phyloP scores from a whole-genome alignment of 2,329 filamentous ascomycete genomes.

The Trichothecium sympodiale region DNA sequence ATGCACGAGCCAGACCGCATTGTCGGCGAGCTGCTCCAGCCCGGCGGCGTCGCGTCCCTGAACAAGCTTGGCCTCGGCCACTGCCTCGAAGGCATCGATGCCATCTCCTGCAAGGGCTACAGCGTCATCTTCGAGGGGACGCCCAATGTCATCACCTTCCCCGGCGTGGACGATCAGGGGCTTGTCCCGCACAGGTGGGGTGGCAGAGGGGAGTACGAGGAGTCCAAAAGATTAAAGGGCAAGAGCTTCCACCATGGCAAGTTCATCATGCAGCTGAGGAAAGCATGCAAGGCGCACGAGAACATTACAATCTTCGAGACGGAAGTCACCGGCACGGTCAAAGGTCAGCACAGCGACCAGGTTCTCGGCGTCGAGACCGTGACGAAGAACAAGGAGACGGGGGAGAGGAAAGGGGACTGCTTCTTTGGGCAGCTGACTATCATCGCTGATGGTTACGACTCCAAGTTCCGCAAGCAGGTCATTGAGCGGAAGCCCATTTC shows the following conservation, averaged over 20 bases:
- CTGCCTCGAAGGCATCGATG: slow-evolving; percentile 82
- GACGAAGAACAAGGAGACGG: slow-evolving; percentile 47
- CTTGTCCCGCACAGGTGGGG: slow-evolving; percentile 24
- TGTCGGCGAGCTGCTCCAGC: slow-evolving; percentile 89
- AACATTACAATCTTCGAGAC: slow-evolving; percentile 91
- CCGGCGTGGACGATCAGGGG: slow-evolving; percentile 42
- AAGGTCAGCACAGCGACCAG: slow-evolving; percentile 54
- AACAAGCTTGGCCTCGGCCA: slow-evolving; percentile 68
- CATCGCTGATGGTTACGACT: slow-evolving; percentile 83
- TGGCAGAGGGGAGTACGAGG: slow-evolving; percentile 17
- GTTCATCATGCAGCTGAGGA: slow-evolving; percentile 75
- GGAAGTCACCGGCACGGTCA: slow-evolving; percentile 67
- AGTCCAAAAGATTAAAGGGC: slow-evolving; percentile 47
- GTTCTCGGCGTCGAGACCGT: slow-evolving; percentile 73
- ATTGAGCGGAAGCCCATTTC: slow-evolving; percentile 56
- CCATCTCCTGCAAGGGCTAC: slow-evolving; percentile 74
- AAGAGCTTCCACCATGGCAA: slow-evolving; percentile 87
- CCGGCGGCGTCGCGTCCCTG: slow-evolving; percentile 75
- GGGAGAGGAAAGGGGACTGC: slow-evolving; percentile 51
- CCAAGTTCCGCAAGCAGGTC: slow-evolving; percentile 78
- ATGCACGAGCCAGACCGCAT: slow-evolving; percentile 92
- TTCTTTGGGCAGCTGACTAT: slow-evolving; percentile 88
- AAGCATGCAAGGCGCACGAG: slow-evolving; percentile 59
- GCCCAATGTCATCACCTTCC: slow-evolving; percentile 69
- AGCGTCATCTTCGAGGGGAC: slow-evolving; percentile 73